Base-by-base conservation (phyloP, 2,329 filamentous ascomycete species). In the Cadophora malorum region DNA sequence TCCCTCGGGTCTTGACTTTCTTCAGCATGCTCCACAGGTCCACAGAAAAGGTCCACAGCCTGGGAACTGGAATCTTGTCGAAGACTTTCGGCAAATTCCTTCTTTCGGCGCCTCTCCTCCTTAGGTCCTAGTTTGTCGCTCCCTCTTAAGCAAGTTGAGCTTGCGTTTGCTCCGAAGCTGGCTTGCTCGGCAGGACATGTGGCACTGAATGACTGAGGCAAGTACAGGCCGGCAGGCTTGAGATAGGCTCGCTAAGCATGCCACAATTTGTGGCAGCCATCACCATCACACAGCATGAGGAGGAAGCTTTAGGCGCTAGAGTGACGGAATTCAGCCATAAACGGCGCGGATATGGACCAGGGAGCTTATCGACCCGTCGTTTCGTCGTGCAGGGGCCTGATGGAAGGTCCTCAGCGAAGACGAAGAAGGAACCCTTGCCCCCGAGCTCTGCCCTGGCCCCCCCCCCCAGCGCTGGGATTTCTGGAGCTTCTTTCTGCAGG, bases 301-400 rank as follows among this genome's bases (percentile, higher is more conserved):
- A 45, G 68, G 68, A 63, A 71, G 63, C 47, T 69, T 69, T 67
- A 67, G 63, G 66, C 70, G 68, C 65, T 68, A 67, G 55, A 35
- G 25, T 38, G 21, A 45, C 47, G 25, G 56, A 67, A 67, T 68
- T 67, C 63, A 71, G 67, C 69, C 63, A 69, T 66, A 33, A 70
- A 66, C 65, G 66, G 58, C 63, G 56, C 67, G 64, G 62, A 63
- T 62, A 53, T 58, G 41, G 58, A 58, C 38, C 58, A 45, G 58
- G 23, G 38, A 61, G 38, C 58, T 61, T 61, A 61, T 61, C 58
- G 58, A 60, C 64, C 64, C 38, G 21, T 61, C 56, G 58, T 61
- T 61, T 61, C 45, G 45, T 31, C 10, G 31, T 28, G 56, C 56
- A 61, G 7, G 55, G 63, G 28, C 41, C n/a, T 35, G 16, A 33